Evolutionary conservation across 2,329 filamentous ascomycete genomes (phyloP).

Genomic region (Monilinia fructigena): DNA sequence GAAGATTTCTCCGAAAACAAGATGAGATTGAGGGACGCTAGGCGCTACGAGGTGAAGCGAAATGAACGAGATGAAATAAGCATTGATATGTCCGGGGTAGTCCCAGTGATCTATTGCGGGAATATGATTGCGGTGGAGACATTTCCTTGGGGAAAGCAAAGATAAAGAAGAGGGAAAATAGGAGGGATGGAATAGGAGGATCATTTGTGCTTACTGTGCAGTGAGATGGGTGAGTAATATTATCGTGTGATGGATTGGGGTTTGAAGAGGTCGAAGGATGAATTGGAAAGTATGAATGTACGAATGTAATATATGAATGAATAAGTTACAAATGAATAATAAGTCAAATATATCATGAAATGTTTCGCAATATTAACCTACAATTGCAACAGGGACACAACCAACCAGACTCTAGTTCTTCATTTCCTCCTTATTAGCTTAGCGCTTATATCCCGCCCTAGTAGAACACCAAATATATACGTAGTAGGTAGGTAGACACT

Average conservation of each 20-base stretch:
- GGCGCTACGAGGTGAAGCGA: slow-evolving; percentile 1
- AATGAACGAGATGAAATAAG: slow-evolving; percentile 11
- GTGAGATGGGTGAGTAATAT: neutral
- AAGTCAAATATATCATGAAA: too few species aligned
- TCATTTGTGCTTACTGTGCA: neutral
- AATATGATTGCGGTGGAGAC: neutral
- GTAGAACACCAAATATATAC: neutral
- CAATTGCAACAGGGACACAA: neutral
- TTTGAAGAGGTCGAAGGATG: neutral
- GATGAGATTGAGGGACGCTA: neutral
- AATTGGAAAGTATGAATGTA: neutral
- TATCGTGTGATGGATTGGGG: neutral
- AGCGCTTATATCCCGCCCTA: neutral
- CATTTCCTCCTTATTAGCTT: neutral
- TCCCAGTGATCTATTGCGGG: neutral
- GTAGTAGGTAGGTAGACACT: too few species aligned
- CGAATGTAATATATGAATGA: neutral
- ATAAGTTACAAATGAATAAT: neutral
- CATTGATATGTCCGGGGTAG: neutral
- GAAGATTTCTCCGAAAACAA: neutral
- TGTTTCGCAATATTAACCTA: neutral
- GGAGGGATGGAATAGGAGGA: neutral
- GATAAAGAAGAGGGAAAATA: neutral
- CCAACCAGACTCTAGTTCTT: neutral
- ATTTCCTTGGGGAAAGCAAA: neutral